These are phyloP conservation scores for Dendrothele bispora DNA, from an alignment of 768 basidiomycete species.

Conservation along the genomic window DNA sequence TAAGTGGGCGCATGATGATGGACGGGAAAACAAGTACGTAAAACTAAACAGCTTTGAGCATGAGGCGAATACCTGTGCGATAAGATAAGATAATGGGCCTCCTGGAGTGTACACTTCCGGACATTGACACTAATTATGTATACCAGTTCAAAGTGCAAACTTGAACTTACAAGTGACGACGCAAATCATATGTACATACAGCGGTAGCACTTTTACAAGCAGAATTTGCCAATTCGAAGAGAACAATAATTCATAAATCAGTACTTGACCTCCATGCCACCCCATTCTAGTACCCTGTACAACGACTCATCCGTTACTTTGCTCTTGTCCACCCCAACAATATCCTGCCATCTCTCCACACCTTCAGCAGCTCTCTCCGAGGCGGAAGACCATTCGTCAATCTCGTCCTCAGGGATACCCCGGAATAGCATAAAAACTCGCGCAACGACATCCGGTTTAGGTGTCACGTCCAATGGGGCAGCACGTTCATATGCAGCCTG, in stretches of 20 bases:
- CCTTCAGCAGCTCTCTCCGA: constrained; percentile 15
- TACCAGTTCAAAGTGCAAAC: too few relatives aligned
- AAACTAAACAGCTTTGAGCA: too few relatives aligned
- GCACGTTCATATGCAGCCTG: constrained; percentile 41
- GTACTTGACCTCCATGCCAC: constrained; percentile 41
- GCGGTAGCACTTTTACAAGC: neutral
- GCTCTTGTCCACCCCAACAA: constrained; percentile 33
- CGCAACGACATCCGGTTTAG: constrained; percentile 41
- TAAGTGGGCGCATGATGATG: too few relatives aligned
- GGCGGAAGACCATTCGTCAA: constrained; percentile 26
- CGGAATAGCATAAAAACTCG: constrained; percentile 51
- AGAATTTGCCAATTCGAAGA: neutral
- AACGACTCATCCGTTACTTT: constrained; percentile 23
- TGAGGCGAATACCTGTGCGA: too few relatives aligned
- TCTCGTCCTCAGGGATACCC: constrained; percentile 26
- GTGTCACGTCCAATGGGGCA: constrained; percentile 35
- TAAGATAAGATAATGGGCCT: too few relatives aligned
- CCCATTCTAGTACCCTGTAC: constrained; percentile 48
- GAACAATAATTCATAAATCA: neutral
- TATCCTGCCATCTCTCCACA: constrained; percentile 26
- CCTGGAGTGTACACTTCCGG: too few relatives aligned
- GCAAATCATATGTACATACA: too few relatives aligned
- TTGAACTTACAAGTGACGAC: too few relatives aligned
- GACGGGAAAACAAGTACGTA: too few relatives aligned
- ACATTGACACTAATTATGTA: too few relatives aligned